Evolutionary conservation across 148 eudicot species (phyloP), one percentile per base, ranked within the genome.

Genomic region (Rhododendron ferrugineum): DNA sequence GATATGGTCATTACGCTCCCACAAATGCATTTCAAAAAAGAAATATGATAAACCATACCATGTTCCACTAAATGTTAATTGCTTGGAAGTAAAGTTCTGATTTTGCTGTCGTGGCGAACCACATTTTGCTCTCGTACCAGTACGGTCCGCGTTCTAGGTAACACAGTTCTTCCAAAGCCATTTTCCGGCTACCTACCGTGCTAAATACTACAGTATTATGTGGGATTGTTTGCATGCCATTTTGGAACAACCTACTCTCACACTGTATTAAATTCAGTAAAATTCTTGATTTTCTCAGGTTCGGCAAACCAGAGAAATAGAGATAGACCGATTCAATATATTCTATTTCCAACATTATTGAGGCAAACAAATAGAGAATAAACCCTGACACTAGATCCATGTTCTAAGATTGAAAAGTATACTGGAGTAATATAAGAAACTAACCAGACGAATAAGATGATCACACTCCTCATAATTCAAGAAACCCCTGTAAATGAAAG

Each of bases 391-490:
- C 18, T 16, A 18, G 26, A 15, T 30, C 40, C 34, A 60, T 32
- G 37, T 60, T 6, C 11, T 9, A 50, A 62, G 58, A 14, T 22
- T 16, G 66, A 72, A 32, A 40, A 32, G 34, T 4, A 54, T 4
- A 16, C 49, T 46, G 49, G 2, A 54, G 20, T 32, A 68, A 11
- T 3, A 84, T 23, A 66, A 26, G 86, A 78, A 23, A 40, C 90
- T 80, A 75, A 95, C 98, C 97, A 95, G 84, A 28, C 81, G 7
- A 70, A 94, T 91, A 47, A 96, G 91, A 91, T 96, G 99, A 90
- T 94, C 95, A 89, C 99, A 96, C 91, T 96, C 99, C 60, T 93
- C 89, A 85, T 88, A 72, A n/a, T 93, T 90, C 85, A 96, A 85
- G 88, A 96, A 94, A 0, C 89, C 90, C 84, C 81, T 88, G 86